A percentile compares a stretch with the other conserved stretches of the same genome.
These are phyloP conservation scores for Syncephalastrum contaminatum DNA, from an alignment of 371 early-diverging fungal genomes.

Conservation along the genomic window DNA sequence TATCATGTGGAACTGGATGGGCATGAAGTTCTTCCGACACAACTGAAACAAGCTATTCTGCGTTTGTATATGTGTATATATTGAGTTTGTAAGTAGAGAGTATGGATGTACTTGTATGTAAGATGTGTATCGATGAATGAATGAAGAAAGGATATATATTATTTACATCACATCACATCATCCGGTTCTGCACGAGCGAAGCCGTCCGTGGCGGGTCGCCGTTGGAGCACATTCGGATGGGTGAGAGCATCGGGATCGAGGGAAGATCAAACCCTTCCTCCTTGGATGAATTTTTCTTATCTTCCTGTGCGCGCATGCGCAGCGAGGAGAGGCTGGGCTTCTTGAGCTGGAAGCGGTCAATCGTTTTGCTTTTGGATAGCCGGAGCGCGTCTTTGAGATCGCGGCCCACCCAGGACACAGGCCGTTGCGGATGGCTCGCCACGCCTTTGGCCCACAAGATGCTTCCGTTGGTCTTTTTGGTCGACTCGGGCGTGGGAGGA, in stretches of 20 bases:
- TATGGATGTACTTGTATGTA: too few species aligned
- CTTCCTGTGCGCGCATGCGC: constrained; percentile 4
- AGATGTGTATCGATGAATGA: too few species aligned
- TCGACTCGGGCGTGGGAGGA: not conserved
- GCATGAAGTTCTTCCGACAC: constrained; percentile 92
- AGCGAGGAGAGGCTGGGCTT: constrained; percentile 3
- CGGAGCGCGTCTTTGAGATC: constrained; percentile 11
- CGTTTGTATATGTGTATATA: not conserved
- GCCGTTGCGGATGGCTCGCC: not conserved
- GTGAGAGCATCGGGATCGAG: constrained; percentile 15
- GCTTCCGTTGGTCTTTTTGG: constrained; percentile 5
- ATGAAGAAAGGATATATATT: too few species aligned
- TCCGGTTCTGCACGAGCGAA: constrained; percentile 6
- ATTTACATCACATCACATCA: constrained; percentile 2
- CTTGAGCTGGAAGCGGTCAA: constrained; percentile 9
- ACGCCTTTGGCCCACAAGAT: constrained; percentile 7
- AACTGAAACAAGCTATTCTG: constrained; percentile 40
- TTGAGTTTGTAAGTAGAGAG: too few species aligned
- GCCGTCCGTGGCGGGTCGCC: not conserved
- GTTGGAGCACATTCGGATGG: constrained; percentile 13
- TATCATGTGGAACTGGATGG: constrained; percentile 93
- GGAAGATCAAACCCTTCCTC: constrained; percentile 11
- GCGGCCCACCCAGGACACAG: constrained; percentile 3
- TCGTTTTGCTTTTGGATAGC: constrained; percentile 13
- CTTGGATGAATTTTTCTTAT: not conserved